Evolutionary conservation across 1,284 basidiomycete species (phyloP), one percentile per base, ranked within the genome.

Genomic region (Cutaneotrichosporon arboriforme): DNA sequence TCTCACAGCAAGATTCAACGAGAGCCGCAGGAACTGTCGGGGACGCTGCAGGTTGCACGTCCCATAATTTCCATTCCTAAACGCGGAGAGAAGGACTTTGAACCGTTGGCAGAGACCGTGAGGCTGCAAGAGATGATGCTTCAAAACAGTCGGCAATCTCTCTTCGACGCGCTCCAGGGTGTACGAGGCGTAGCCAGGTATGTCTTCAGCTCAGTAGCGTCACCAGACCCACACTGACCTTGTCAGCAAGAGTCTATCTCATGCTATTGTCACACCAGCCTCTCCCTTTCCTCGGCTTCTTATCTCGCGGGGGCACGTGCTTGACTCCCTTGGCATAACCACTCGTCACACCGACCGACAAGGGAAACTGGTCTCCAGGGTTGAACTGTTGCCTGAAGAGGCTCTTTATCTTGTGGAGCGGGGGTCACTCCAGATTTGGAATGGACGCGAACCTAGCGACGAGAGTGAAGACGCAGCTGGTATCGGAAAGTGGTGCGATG

Each of bases 81-180:
- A 72, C 82, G 92, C 23, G 92, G 92, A 4, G 92, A 96, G 72
- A 96, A 97, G 70, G 91, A 96, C 64, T 97, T 93, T 63, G 93
- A 97, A 72, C 94, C 94, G 74, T 80, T 61, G 75, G 66, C 54
- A 58, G 76, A 68, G 61, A 81, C 49, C 80, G 83, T 40, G 82
- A 88, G 52, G 82, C 83, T 77, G 37, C 75, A 77, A 50, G 75
- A 74, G 17, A 88, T 90, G 44, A 84, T 85, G 51, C 78, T 94
- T n/a, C 88, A 93, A 61, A 76, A 83, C 21, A 85, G 88, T 71
- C 78, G 92, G 47, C 78, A 81, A 52, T 90, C 92, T 9, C 90
- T 96, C 84, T 85, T 92, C 56, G 83, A 85, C 38, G 85, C 90
- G 0, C 74, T 97, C 42, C 79, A 81, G 35, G 82, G 85, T 4